Evolutionary conservation across 768 basidiomycete genomes (phyloP).

Genomic region (Serendipita sp.): DNA sequence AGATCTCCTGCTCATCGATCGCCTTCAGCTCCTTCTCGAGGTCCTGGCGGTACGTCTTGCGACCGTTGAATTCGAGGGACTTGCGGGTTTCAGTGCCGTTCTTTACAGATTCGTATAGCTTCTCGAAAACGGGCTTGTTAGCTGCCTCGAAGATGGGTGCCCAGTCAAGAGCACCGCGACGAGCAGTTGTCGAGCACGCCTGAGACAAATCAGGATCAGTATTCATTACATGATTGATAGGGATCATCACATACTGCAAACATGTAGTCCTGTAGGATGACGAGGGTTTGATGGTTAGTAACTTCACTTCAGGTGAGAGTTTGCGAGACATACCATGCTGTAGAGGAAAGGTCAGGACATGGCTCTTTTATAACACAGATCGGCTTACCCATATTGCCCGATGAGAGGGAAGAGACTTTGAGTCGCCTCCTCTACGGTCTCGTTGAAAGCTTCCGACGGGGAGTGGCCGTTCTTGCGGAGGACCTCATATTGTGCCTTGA

Average conservation of each 20-base stretch:
- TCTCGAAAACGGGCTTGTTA: conserved; percentile 86
- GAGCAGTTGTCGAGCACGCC: conserved; percentile 97
- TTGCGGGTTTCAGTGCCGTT: conserved; percentile 96
- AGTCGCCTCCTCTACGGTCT: conserved; percentile 99
- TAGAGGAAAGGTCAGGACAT: conserved; percentile 2
- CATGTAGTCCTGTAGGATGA: not conserved
- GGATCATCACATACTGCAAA: not conserved
- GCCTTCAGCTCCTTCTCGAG: conserved; percentile 82
- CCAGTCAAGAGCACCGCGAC: conserved; percentile 98
- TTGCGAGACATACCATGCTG: conserved; percentile 13
- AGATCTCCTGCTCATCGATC: conserved; percentile 97
- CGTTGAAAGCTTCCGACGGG: conserved; percentile 98
- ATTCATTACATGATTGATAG: not conserved
- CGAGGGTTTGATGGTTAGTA: not conserved
- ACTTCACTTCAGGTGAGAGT: not conserved
- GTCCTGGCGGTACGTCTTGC: conserved; percentile 82
- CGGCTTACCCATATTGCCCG: conserved; percentile 71
- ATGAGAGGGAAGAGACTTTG: conserved; percentile 96
- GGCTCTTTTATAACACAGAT: not conserved
- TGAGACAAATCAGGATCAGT: conserved; percentile 69
- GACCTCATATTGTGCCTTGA: conserved; percentile 97
- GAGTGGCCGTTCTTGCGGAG: conserved; percentile 92
- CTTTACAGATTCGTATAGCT: conserved; percentile 85
- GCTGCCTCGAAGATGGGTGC: conserved; percentile 91
- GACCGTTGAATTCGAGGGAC: conserved; percentile 88